These are phyloP conservation scores for Arabidopsis thaliana DNA, from an alignment of 345 rosid genomes.

Conservation along the genomic window TAIR10.1 NC_003075.7:12432001-12432500, in stretches of 20 bases:
- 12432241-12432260: slow-evolving; percentile 85
- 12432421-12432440: slow-evolving; percentile 94
- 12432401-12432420: slow-evolving; percentile 99
- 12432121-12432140: slow-evolving; percentile 63
- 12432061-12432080: not conserved
- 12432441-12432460: slow-evolving; percentile 69
- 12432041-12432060: slow-evolving; percentile 59
- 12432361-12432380: slow-evolving; percentile 56
- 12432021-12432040: slow-evolving; percentile 79
- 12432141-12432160: slow-evolving; percentile 97
- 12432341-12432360: slow-evolving; percentile 34
- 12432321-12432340: slow-evolving; percentile 10
- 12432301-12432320: slow-evolving; percentile 31
- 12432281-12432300: not conserved
- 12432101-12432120: slow-evolving; percentile 19
- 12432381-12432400: slow-evolving; percentile 97
- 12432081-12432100: slow-evolving; percentile 19
- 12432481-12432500: slow-evolving; percentile 45
- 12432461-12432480: slow-evolving; percentile 97
- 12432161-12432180: slow-evolving; percentile 98
- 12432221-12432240: slow-evolving; percentile 76
- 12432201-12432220: slow-evolving; percentile 81
- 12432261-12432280: slow-evolving; percentile 79
- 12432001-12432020: slow-evolving; percentile 85
- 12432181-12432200: slow-evolving; percentile 87